Base-by-base conservation (phyloP, 2,329 filamentous ascomycete species). In the Fonsecaea nubica region DNA sequence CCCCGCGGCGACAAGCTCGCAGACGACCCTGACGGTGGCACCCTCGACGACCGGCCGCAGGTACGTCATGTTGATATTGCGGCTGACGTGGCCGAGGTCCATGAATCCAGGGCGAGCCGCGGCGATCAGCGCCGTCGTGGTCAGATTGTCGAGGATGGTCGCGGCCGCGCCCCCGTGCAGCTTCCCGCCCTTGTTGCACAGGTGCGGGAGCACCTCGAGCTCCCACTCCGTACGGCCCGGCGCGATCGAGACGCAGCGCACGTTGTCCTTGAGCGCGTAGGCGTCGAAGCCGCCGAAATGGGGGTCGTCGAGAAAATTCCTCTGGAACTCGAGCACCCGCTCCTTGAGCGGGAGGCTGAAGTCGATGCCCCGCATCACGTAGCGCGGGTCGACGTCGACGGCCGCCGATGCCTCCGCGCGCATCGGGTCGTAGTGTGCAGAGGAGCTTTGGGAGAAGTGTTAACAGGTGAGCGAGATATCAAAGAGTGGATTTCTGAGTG, bases 241-340 rank as follows among this genome's bases (percentile, higher is more conserved):
- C 2, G 45, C 4, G 10, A 50, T 18, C 6, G 18, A 50, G 21
- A 50, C 25, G 45, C 45, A 50, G 6, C 45, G 45, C 18, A 50
- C 45, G 45, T 50, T 50, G 18, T 50, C 25, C 18, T 21, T 9
- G 7, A 50, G 45, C 7, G 45, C 45, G 45, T 50, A 50, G 18
- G 45, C 45, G 18, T 50, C 45, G 45, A 50, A 50, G 45, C 45
- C 45, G 45, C 25, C 45, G 45, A 50, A 50, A 21, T 50, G 21
- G 18, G 45, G 45, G 18, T 50, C 45, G 8, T 9, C 45, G 7
- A 50, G 45, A 21, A 50, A 50, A 13, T 50, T 50, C 45, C 25
- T 50, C 45, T 50, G 45, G 45, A 25, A 50, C 18, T 50, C 45
- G 9, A 50, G 21, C 45, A 50, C 45, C 18, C 45, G 45, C 8